Base-by-base conservation (phyloP, 805 yeast species). In the Metschnikowia lunata region DNA sequence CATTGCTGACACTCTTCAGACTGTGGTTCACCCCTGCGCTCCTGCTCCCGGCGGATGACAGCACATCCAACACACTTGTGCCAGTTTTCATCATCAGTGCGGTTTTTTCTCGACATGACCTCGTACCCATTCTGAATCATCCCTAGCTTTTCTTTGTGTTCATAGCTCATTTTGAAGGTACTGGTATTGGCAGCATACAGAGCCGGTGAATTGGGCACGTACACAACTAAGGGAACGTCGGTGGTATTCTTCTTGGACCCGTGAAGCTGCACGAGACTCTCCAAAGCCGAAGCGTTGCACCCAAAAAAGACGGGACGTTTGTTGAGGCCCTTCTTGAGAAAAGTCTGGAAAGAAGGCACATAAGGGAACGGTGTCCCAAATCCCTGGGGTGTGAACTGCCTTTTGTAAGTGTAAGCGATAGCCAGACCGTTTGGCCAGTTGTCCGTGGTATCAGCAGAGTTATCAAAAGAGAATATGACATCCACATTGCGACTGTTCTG, bases 401-500 rank as follows among this genome's bases (percentile, higher is more conserved):
- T 72, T 48, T 70, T 66, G 56, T 76, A 83, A 10, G 86, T 77
- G 36, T 61, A 57, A 18, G 72, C 75, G 42, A 85, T 57, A 1
- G 89, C 75, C 4, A 79, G 54, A 39, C 90, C 91, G 56, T 78
- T 73, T 30, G 93, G 91, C 86, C 88, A 85, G 30, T 44, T 54
- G 32, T 64, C 61, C 36, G 67, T 61, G 5, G 88, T 76, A 48
- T 85, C 90, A 14, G 82, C 85, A 15, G 85, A 76, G 61, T 80
- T 81, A 58, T 83, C 83, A 56, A 63, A 79, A 0, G 90, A 83
- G 50, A 86, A 71, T 7, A 85, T 66, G 11, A 80, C 69, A 58
- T 86, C 93, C 30, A 83, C 67, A 11, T 72, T 63, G 59, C 89
- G 70, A 36, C 76, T 75, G 6, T 79, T 77, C 51, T 82, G 84